Evolutionary conservation across 192 early-diverging fungal genomes (phyloP), one percentile per base, ranked within the genome.

Genomic region (Coemansia sp.): DNA sequence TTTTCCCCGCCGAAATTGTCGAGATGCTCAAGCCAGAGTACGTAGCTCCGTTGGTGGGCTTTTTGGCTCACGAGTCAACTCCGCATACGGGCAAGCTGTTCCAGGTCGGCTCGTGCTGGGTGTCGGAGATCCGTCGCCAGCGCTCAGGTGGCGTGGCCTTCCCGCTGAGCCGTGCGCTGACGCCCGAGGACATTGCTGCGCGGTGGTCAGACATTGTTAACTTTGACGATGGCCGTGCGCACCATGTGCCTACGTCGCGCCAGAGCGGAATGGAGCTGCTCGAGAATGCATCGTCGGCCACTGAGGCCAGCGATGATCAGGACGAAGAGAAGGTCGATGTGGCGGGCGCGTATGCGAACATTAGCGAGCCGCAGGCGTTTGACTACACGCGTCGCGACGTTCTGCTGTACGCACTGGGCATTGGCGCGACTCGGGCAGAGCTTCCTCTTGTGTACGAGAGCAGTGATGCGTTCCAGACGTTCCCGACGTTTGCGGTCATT

Each of bases 151-250:
- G 97, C 62, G 88, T 91, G 49, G 92, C 89, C 5, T 99, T 98
- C 87, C 89, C 94, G 37, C 87, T 93, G 59, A 86, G 89, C 82
- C 81, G 86, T 48, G 69, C 84, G 9, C 81, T 99, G 58, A 81
- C 82, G 10, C 95, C 94, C 47, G 96, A 99, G 82, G 89, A 88
- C 58, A 88, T 99, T 63, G 85, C 88, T 38, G 54, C 75, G 56
- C 84, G 86, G 66, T 98, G 92, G 94, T 49, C 62, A 38, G 84
- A 85, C 53, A 93, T 98, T 65, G 86, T 82, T 51, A 88, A 97
- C 86, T 99, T 98, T 84, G 88, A 96, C 53, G 94, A 98, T 75
- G 96, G 98, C 66, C 91, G 93, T 49, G 89, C 95, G 48, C 94
- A 93, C 38, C 88, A 95, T 84, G 79, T 75, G n/a, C 69, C 80